Base-by-base conservation (phyloP, 352 stramenopile species). In the Phytopythium montanum region DNA sequence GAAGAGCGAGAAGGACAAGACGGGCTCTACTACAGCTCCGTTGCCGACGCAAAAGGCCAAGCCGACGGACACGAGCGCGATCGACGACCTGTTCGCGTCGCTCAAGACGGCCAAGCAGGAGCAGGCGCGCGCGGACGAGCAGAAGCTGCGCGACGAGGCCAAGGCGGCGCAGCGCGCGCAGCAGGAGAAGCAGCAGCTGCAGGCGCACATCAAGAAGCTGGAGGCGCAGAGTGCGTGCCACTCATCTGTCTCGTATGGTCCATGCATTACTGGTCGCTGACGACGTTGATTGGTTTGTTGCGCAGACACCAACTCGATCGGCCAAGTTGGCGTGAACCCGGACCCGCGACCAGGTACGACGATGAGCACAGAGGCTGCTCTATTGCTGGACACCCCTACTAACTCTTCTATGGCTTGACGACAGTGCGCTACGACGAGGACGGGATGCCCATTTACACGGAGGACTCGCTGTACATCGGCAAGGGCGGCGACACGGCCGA, bases 351-450 rank as follows among this genome's bases (percentile, higher is more conserved):
- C 85, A 76, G 75, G 85, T 95, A 84, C 14, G 57, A 34, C 9
- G 29, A 34, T 34, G 9, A 9, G 29, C 29, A 34, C 29, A n/a
- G n/a, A n/a, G n/a, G n/a, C n/a, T n/a, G 29, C 29, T 34, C 29
- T 9, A 34, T 26, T 28, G 28, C 18, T 44, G 18, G 34, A 25
- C 5, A 25, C 45, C 26, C 3, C 1, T 3, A 4, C 25, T n/a
- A 14, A 23, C 25, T 1, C 12, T 12, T 16, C 0, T 28, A 14
- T 16, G 45, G 44, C 50, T 25, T 60, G 18, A 54, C 33, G 46
- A 9, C 52, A 94, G 85, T 94, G 55, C 85, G 87, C 29, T 94
- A 94, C 44, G 87, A 96, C 33, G 76, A 92, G 44, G 83, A 96
- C 31, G 88, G 88, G 3, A 60, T 96, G 31, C 83, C 85, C 26